Conservation (phyloP, 2,329 filamentous ascomycete genomes). For the Sporothrix brunneoviolacea region DNA sequence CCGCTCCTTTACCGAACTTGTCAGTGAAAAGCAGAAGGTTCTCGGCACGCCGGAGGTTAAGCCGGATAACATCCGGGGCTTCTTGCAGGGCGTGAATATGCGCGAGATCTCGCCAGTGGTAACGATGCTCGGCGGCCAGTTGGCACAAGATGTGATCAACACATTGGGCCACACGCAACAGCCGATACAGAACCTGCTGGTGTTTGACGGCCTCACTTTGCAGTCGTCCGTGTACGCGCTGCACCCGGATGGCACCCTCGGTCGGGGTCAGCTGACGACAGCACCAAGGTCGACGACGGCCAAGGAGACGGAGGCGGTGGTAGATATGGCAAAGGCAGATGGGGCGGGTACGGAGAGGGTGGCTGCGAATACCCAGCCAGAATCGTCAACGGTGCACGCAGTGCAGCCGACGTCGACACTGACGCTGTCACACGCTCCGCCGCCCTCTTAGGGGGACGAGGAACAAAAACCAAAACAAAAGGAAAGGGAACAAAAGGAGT, state of each 20-base stretch:
- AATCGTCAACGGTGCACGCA: no score
- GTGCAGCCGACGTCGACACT: no score
- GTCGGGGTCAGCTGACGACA: conserved; percentile 16
- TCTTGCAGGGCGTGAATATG: conserved; percentile 72
- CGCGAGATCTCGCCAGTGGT: conserved; percentile 80
- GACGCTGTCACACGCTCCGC: no score
- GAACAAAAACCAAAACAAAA: no score
- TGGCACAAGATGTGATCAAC: conserved; percentile 96
- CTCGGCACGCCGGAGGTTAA: conserved; percentile 63
- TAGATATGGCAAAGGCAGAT: no score
- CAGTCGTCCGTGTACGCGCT: conserved; percentile 75
- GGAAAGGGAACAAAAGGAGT: no score
- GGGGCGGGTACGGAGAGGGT: no score
- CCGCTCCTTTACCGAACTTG: conserved; percentile 67
- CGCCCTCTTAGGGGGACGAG: no score
- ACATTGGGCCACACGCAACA: conserved; percentile 86
- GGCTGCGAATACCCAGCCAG: no score
- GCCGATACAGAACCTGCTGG: conserved; percentile 87
- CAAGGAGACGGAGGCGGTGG: no score
- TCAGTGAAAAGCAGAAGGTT: conserved; percentile 70
- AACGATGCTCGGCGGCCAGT: conserved; percentile 80
- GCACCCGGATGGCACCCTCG: conserved; percentile 47
- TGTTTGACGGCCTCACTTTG: conserved; percentile 82
- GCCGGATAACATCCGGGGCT: conserved; percentile 69
- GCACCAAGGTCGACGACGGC: no score